Evolutionary conservation across 106 monocot genomes (phyloP).

Genomic region (Ottelia alismoides): DNA sequence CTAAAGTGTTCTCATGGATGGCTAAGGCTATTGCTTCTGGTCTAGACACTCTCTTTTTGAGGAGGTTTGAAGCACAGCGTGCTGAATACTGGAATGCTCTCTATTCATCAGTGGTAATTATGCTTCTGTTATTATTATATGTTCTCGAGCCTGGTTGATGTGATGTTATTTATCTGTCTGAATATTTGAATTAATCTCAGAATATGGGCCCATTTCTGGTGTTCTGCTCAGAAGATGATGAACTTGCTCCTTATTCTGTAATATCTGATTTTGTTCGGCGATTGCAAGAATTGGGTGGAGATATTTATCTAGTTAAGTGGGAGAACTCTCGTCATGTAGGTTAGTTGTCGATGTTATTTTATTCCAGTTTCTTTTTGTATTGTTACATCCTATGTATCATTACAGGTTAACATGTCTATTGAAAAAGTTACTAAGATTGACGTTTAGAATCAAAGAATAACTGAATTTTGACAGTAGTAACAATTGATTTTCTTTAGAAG

Average conservation of each 20-base stretch:
- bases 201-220: constrained; percentile 60
- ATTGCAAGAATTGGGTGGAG: constrained; percentile 48
- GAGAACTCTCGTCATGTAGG: constrained; percentile 55
- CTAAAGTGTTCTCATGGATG: constrained; percentile 58
- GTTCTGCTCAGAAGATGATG: constrained; percentile 71
- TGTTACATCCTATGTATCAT: no score
- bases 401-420: no score
- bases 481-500: no score
- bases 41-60: constrained; percentile 53
- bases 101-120: constrained; percentile 67
- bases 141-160: no score
- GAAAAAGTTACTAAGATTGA: no score
- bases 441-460: no score
- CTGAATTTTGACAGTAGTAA: no score
- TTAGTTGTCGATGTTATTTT: no score
- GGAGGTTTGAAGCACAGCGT: constrained; percentile 64
- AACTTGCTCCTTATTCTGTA: constrained; percentile 38
- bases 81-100: constrained; percentile 75
- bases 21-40: constrained; percentile 55
- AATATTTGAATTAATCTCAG: constrained; percentile 34
- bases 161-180: no score
- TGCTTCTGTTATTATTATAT: no score
- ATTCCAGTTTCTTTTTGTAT: no score
- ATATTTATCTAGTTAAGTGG: constrained; percentile 65
- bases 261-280: constrained; percentile 41